phyloP scores from a whole-genome alignment of 2,329 filamentous ascomycete genomes.

The Xylariaceae sp. region DNA sequence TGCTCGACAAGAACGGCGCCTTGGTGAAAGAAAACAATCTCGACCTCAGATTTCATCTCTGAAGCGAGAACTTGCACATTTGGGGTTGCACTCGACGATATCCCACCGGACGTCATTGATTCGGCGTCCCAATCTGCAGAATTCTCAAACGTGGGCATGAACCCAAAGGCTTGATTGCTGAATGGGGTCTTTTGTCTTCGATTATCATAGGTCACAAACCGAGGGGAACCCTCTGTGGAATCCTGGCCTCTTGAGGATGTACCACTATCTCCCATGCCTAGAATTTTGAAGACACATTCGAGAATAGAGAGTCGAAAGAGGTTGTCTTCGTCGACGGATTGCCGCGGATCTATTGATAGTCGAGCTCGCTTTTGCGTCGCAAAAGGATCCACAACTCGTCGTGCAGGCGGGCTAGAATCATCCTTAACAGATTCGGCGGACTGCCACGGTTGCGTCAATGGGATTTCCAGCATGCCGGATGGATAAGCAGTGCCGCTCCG shows the following conservation, averaged over 20 bases:
- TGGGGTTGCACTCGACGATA: constrained; percentile 54
- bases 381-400: constrained; percentile 52
- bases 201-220: constrained; percentile 77
- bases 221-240: constrained; percentile 80
- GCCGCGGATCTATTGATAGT: constrained; percentile 60
- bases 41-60: constrained; percentile 85
- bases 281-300: constrained; percentile 91
- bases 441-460: constrained; percentile 26
- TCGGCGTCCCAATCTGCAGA: constrained; percentile 79
- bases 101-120: constrained; percentile 68
- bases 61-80: constrained; percentile 63
- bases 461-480: constrained; percentile 29
- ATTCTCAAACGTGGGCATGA: constrained; percentile 78
- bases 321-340: constrained; percentile 80
- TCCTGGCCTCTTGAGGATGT: constrained; percentile 60
- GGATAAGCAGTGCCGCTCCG: constrained; percentile 49
- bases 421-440: constrained; percentile 31
- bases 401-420: constrained; percentile 42
- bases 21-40: constrained; percentile 96
- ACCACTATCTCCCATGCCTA: constrained; percentile 69
- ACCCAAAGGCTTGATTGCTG: constrained; percentile 78
- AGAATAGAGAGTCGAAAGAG: constrained; percentile 85
- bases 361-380: constrained; percentile 45
- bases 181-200: constrained; percentile 74
- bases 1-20: constrained; percentile 92